These are phyloP conservation scores for Pyrenochaeta sp. DNA, from an alignment of 2,329 filamentous ascomycete species.

Conservation along the genomic window DNA sequence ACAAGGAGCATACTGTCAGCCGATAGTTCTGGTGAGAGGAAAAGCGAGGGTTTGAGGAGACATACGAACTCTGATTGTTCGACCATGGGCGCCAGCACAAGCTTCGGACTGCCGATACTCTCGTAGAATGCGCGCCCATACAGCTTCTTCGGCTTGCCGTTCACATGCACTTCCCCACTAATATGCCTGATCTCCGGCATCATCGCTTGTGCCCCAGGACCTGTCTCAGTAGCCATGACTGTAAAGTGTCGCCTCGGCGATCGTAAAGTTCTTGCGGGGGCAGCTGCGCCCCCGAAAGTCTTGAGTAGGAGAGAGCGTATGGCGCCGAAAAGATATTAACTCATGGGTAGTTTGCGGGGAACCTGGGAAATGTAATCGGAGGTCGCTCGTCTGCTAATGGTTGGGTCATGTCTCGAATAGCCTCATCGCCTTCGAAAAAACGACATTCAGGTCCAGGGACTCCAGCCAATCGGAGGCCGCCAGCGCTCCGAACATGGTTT, in stretches of 20 bases:
- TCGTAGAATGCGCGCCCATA: conserved; percentile 92
- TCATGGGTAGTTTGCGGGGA: neutral
- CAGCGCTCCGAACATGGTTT: conserved; percentile 13
- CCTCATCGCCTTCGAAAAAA: conserved; percentile 16
- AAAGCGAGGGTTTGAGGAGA: conserved; percentile 26
- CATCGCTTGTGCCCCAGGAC: conserved; percentile 10
- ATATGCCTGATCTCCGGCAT: conserved; percentile 6
- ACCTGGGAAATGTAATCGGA: neutral
- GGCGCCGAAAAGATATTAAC: conserved; percentile 9
- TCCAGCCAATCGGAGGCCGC: conserved; percentile 25
- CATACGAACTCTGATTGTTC: conserved; percentile 96
- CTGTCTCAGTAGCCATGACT: conserved; percentile 27
- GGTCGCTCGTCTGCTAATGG: neutral
- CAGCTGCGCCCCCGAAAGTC: conserved; percentile 32
- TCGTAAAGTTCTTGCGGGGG: conserved; percentile 18
- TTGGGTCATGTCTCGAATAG: neutral
- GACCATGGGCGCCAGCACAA: conserved; percentile 95
- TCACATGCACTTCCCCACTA: conserved; percentile 16
- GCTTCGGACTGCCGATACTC: conserved; percentile 90
- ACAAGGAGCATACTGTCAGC: conserved; percentile 16
- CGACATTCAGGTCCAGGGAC: conserved; percentile 17
- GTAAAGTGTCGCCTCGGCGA: conserved; percentile 16
- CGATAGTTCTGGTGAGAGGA: neutral
- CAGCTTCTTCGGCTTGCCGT: conserved; percentile 63
- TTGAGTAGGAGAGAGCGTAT: conserved; percentile 28